Base-by-base conservation (phyloP, 2,329 filamentous ascomycete genomes). In the Aureobasidium uvarum region DNA sequence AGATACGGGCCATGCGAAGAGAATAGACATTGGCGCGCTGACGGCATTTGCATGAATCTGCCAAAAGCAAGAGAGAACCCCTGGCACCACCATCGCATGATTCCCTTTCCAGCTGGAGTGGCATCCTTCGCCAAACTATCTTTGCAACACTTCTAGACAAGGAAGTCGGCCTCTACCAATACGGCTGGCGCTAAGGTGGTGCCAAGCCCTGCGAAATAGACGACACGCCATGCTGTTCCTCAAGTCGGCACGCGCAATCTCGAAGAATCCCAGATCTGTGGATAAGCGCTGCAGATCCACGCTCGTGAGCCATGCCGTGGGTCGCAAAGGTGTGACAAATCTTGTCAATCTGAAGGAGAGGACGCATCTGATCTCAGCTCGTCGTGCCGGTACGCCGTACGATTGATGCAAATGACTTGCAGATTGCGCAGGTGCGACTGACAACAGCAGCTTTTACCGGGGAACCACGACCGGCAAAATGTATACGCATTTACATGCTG, bases 11-110 rank as follows among this genome's bases (percentile, higher is more conserved):
- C 45, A 50, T 33, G 38, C 48, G 23, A 63, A 31, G 48, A 20
- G 23, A 20, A 46, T 46, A 7, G 23, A 62, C 48, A n/a, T 23
- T 63, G 23, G 20, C 41, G 23, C 31, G 46, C 60, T 63, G 46
- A 63, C 60, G 48, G 48, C 46, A 54, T 52, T 63, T 36, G 60
- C 60, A 63, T 52, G 60, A 51, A 62, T 62, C 20, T 39, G 18
- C 28, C 56, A 60, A 58, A 51, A 45, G 25, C 16, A 28, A 48
- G 13, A 51, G n/a, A 8, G 20, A 20, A 36, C 41, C 20, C 45
- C 33, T 62, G 23, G 43, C 56, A 60, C 56, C 28, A 60, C 43
- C 25, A 20, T 46, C 16, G 23, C 39, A 31, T 31, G 18, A 31
- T 41, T 48, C 28, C 31, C 25, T 46, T 46, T 36, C 11, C 20